Evolutionary conservation across 441 rosid genomes (phyloP).

Genomic region (Isatis lusitanica): DNA sequence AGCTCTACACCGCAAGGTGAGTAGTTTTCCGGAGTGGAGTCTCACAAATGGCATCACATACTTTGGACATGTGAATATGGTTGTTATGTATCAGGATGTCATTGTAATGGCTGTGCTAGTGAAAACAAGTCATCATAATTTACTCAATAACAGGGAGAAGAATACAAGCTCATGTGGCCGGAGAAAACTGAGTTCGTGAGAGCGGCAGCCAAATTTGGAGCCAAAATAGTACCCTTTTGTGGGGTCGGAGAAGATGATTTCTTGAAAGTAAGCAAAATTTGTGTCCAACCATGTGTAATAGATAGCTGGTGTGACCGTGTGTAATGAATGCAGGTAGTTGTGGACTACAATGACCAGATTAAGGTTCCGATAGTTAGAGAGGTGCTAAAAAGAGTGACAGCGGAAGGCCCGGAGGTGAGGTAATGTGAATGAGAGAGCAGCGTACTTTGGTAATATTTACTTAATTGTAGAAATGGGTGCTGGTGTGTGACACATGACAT

Average conservation of each 20-base stretch:
- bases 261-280: conserved; percentile 30
- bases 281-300: conserved; percentile 3
- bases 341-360: conserved; percentile 52
- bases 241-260: conserved; percentile 87
- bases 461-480: not conserved
- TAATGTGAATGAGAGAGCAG: conserved; percentile 25
- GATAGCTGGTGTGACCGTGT: conserved; percentile 17
- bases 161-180: conserved; percentile 88
- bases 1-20: conserved; percentile 86
- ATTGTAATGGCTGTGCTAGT: conserved; percentile 10
- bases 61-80: not conserved
- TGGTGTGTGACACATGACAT: conserved; percentile 13
- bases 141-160: conserved; percentile 66
- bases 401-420: conserved; percentile 41
- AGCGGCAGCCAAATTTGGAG: conserved; percentile 83
- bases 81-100: conserved; percentile 1
- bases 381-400: conserved; percentile 36
- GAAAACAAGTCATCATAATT: conserved; percentile 3
- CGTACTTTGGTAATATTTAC: not conserved
- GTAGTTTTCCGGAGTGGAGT: conserved; percentile 9
- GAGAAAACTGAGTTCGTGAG: conserved; percentile 82
- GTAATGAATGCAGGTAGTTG: conserved; percentile 41
- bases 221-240: conserved; percentile 85
- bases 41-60: conserved; percentile 9
- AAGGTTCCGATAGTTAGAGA: conserved; percentile 43